Percentiles rank a stretch among this genome's conserved stretches.
Conservation (phyloP, 352 stramenopile species). For the Phytophthora megakarya region DNA sequence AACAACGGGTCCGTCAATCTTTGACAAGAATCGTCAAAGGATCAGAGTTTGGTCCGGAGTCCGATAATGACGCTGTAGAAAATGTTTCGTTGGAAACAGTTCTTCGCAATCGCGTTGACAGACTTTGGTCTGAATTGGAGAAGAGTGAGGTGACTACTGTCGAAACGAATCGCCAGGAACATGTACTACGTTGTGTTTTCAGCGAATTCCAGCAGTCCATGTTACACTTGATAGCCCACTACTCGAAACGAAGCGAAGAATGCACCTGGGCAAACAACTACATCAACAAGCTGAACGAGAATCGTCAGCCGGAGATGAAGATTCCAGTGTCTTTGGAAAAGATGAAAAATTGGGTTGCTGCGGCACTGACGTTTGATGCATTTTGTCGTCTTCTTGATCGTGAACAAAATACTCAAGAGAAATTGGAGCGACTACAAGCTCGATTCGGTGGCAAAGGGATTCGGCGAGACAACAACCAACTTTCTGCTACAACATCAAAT, state of each 20-base stretch:
- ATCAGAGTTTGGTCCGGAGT: constrained; percentile 1
- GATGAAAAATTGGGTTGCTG: constrained; percentile 37
- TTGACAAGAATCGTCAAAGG: constrained; percentile 22
- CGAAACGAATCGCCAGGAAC: constrained; percentile 26
- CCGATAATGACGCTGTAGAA: constrained; percentile 2
- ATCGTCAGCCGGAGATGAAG: neutral
- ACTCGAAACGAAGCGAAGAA: constrained; percentile 39
- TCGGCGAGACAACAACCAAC: constrained; percentile 11
- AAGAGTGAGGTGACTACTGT: constrained; percentile 29
- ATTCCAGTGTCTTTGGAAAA: constrained; percentile 27
- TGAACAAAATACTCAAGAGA: constrained; percentile 36
- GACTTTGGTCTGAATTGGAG: constrained; percentile 38
- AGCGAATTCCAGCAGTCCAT: constrained; percentile 35
- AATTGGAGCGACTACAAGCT: constrained; percentile 33
- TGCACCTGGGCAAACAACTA: constrained; percentile 34
- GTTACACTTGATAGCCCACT: constrained; percentile 31
- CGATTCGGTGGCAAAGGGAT: constrained; percentile 7
- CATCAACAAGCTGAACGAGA: constrained; percentile 3
- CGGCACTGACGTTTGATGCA: constrained; percentile 28
- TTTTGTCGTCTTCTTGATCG: constrained; percentile 37
- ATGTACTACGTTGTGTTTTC: constrained; percentile 28
- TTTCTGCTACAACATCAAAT: neutral
- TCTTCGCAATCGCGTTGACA: constrained; percentile 26
- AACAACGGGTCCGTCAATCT: constrained; percentile 30
- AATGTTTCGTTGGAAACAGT: constrained; percentile 30